phyloP scores from a whole-genome alignment of 495 filamentous ascomycete species.

The Podospora conica region DNA sequence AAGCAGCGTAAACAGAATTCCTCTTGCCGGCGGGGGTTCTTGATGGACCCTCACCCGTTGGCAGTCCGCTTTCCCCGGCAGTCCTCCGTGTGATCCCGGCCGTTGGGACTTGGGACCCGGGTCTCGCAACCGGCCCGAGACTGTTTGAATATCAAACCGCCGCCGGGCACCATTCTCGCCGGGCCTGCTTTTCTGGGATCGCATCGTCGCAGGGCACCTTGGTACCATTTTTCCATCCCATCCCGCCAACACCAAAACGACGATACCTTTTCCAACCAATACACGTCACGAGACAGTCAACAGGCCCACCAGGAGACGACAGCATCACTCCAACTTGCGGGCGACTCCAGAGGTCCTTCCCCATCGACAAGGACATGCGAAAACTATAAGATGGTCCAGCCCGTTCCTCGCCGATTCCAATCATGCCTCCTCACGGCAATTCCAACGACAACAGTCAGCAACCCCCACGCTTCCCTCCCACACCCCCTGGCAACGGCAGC shows the following conservation, averaged over 20 bases:
- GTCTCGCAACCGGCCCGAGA: neutral
- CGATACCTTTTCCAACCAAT: neutral
- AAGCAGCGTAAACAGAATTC: neutral
- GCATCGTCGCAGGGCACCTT: neutral
- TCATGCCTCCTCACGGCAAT: slow-evolving; percentile 41
- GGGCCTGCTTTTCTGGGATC: neutral
- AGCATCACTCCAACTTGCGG: slow-evolving; percentile 18
- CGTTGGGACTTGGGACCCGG: neutral
- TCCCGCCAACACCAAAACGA: neutral
- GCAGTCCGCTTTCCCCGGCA: slow-evolving; percentile 48
- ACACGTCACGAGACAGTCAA: neutral
- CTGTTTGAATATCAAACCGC: neutral
- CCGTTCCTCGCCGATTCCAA: slow-evolving; percentile 30
- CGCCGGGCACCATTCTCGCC: neutral
- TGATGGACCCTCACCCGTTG: slow-evolving; percentile 57
- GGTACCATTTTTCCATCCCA: neutral
- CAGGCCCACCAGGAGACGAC: slow-evolving; percentile 2
- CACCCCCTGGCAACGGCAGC: neutral
- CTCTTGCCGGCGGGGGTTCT: slow-evolving; percentile 29
- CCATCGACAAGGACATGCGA: slow-evolving; percentile 33
- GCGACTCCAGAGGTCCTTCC: slow-evolving; percentile 34
- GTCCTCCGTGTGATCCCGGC: neutral
- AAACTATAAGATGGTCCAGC: slow-evolving; percentile 31
- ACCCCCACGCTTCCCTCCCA: slow-evolving; percentile 1
- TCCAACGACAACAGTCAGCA: slow-evolving; percentile 22